Base-by-base conservation (phyloP, 345 rosid genomes). In the Brassica incana region DNA sequence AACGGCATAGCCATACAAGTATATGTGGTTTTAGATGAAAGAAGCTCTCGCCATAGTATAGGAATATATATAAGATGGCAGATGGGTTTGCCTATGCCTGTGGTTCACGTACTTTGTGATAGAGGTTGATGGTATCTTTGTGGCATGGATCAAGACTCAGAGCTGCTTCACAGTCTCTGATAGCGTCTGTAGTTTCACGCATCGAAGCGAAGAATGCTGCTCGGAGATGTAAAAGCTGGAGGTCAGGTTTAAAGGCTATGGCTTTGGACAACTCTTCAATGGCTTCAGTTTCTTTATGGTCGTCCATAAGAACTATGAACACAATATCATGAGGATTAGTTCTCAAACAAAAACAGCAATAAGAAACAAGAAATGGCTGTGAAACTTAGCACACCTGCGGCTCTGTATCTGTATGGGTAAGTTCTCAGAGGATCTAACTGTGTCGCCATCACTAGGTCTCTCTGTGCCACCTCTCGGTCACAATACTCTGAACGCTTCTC, bases 401-500 rank as follows among this genome's bases (percentile, higher is more conserved):
- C 99, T 77, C 98, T 89, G 85, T 92, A 93, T 88, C 95, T 85
- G 88, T 96, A 96, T 0, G 99, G 99, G 66, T 93, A 93, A n/a
- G 97, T 93, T 82, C 99, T 88, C 70, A 93, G 77, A 6, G 98
- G 99, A 84, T 96, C 99, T 32, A 93, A 83, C 60, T 87, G 86
- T 1, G 98, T 90, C 48, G 97, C 94, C 81, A 87, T 87, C 79
- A 73, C 56, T 72, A 96, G 97, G 80, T 96, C 99, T 69, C 78
- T 86, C 85, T 92, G 93, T 35, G 98, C 97, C 97, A 89, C 86
- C 78, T 90, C 95, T 0, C 92, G 94, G 77, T 93, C 97, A 81
- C 97, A 96, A 80, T 96, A 96, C 67, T 96, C 97, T 0, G 99
- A 90, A 3, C 97, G 95, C 83, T 96, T 96, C 91, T 96, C 99